Conservation (phyloP, 1,284 basidiomycete species). For the Agaricales sp. region DNA sequence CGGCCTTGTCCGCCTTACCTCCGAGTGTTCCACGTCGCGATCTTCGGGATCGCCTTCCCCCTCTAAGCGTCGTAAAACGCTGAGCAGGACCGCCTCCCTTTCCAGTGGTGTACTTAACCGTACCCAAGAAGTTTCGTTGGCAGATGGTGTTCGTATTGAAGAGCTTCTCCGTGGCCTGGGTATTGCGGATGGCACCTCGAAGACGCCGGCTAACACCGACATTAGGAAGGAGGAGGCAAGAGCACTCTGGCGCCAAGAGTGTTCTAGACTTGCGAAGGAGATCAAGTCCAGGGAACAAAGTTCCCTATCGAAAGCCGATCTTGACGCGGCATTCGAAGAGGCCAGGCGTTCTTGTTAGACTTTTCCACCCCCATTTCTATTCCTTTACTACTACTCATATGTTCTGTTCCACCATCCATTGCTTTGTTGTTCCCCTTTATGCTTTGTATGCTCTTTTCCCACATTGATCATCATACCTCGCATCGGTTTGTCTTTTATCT, state of each 20-base stretch:
- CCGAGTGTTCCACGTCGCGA: constrained; percentile 21
- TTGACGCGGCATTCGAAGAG: constrained; percentile 33
- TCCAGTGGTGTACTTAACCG: constrained; percentile 29
- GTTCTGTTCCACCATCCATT: no score
- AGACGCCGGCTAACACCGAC: constrained; percentile 23
- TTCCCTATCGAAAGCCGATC: constrained; percentile 10
- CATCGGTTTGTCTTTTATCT: not conserved
- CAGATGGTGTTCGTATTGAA: constrained; percentile 46
- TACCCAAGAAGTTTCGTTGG: constrained; percentile 40
- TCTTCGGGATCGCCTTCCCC: constrained; percentile 21
- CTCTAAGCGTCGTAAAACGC: constrained; percentile 24
- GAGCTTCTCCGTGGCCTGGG: constrained; percentile 60
- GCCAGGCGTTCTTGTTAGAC: constrained; percentile 25
- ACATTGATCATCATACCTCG: not conserved
- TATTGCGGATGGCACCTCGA: constrained; percentile 19
- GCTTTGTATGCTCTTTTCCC: constrained; percentile 10
- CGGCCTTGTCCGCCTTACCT: constrained; percentile 45
- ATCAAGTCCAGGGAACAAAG: constrained; percentile 27
- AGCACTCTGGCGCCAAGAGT: constrained; percentile 60
- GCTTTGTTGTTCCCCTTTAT: constrained; percentile 8
- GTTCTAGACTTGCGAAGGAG: constrained; percentile 42
- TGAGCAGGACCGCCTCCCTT: constrained; percentile 52
- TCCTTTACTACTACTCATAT: no score
- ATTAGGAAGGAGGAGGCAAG: constrained; percentile 58
- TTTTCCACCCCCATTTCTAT: constrained; percentile 7